Base-by-base conservation (phyloP, 2,329 filamentous ascomycete genomes). In the Hymenoscyphus fraxineus region DNA sequence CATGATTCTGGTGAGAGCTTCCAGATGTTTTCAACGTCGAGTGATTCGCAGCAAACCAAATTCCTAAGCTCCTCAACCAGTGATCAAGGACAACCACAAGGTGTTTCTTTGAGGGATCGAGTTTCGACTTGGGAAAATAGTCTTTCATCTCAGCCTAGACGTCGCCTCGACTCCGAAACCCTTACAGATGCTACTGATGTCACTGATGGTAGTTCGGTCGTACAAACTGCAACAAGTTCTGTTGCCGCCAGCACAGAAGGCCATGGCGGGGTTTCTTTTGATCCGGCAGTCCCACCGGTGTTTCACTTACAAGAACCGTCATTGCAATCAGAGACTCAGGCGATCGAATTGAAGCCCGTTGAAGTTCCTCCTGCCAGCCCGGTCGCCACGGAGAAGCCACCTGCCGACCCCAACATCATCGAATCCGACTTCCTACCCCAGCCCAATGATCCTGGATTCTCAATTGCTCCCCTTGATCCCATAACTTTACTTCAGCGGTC, bases 1-100 rank as follows among this genome's bases (percentile, higher is more conserved):
- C 81, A 86, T 57, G 82, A 87, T 71, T 88, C 85, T 0, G 80
- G 82, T 7, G 85, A 86, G 58, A 87, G 84, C 68, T 84, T 85
- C 62, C 77, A 85, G 60, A 81, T 87, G 73, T 87, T 88, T 68
- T 85, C 83, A 16, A 79, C 84, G 3, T 87, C 85, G 0, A 81
- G 82, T 64, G 78, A 81, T 19, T 78, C 78, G 15, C 76, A 78
- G 59, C 68, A 77, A n/a, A 76, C 77, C 0, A 75, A 75, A 2
- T 71, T 79, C 13, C 73, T 78, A 3, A 73, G 70, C 38, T 80
- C 79, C 0, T 78, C 78, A 5, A 71, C 66, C 31, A 73, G 73
- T 9, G 73, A 74, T 40, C 62, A 65, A 35, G 64, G 65, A 5
- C 47, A 54, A 22, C 22, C 47, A 13, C 47, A 54, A 19, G 47